Evolutionary conservation across 257 asterid species (phyloP).

Genomic region (Nicotiana otophora): DNA sequence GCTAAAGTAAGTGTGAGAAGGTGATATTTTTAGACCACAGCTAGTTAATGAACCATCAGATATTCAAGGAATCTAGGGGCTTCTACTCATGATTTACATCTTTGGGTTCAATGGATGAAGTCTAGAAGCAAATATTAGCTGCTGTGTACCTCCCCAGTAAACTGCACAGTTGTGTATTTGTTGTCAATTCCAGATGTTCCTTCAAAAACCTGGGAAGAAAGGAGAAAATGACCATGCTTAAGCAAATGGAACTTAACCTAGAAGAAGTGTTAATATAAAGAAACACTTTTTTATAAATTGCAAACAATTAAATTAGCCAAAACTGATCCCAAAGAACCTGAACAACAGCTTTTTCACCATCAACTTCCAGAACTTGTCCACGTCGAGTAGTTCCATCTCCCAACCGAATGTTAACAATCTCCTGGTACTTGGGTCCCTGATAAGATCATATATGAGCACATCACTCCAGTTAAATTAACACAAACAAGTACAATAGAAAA

Average conservation of each 20-base stretch:
- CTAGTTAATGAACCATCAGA: not conserved
- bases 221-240: constrained; percentile 1
- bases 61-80: not conserved
- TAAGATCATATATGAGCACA: constrained; percentile 11
- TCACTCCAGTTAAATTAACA: constrained; percentile 6
- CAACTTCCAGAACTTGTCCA: constrained; percentile 97
- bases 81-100: not conserved
- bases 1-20: not conserved
- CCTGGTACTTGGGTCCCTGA: constrained; percentile 98
- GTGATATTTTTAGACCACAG: not conserved
- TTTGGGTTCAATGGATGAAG: not conserved
- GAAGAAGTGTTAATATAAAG: constrained; percentile 5
- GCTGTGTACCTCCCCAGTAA: constrained; percentile 80
- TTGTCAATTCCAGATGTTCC: constrained; percentile 98
- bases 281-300: not conserved
- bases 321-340: constrained; percentile 46
- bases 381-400: constrained; percentile 97
- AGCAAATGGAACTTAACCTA: not conserved
- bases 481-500: constrained; percentile 1
- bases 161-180: constrained; percentile 93
- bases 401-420: constrained; percentile 91
- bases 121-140: not conserved
- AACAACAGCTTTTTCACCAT: constrained; percentile 98
- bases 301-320: not conserved
- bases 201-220: constrained; percentile 69